phyloP scores from a whole-genome alignment of 352 stramenopile genomes.

The Phytophthora litchii region DNA sequence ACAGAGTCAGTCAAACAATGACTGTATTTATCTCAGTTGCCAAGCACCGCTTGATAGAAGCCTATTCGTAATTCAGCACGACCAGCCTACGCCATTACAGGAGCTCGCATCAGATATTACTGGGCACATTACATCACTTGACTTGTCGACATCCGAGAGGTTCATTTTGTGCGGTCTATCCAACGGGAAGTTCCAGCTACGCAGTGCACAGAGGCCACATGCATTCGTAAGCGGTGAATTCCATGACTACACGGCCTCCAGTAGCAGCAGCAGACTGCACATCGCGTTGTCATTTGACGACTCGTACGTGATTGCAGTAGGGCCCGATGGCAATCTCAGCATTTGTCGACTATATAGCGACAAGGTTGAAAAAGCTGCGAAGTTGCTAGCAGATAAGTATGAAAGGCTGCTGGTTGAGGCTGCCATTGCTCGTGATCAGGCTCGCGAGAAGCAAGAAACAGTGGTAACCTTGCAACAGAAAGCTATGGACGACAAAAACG shows the following conservation, averaged over 20 bases:
- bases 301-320: slow-evolving; percentile 71
- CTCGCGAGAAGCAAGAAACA: slow-evolving; percentile 57
- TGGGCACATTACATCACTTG: slow-evolving; percentile 45
- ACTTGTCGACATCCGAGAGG: slow-evolving; percentile 52
- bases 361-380: slow-evolving; percentile 52
- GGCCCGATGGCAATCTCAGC: slow-evolving; percentile 79
- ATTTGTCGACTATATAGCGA: slow-evolving; percentile 67
- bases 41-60: slow-evolving; percentile 39
- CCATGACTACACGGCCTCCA: slow-evolving; percentile 58
- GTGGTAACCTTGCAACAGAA: slow-evolving; percentile 58
- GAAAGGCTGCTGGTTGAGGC: slow-evolving; percentile 52
- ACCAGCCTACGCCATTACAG: slow-evolving; percentile 30
- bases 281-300: slow-evolving; percentile 86
- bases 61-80: slow-evolving; percentile 45
- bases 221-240: slow-evolving; percentile 80
- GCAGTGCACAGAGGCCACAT: slow-evolving; percentile 48
- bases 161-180: slow-evolving; percentile 80
- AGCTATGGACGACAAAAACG: slow-evolving; percentile 46
- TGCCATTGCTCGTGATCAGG: slow-evolving; percentile 56
- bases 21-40: slow-evolving; percentile 56
- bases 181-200: slow-evolving; percentile 86
- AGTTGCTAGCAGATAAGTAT: slow-evolving; percentile 41
- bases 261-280: slow-evolving; percentile 23
- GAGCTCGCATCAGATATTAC: slow-evolving; percentile 51
- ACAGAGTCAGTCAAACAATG: slow-evolving; percentile 14